Percentiles rank a stretch among this genome's conserved stretches.
Conservation (phyloP, 148 eudicot genomes). For the Linanthus parryae region DNA sequence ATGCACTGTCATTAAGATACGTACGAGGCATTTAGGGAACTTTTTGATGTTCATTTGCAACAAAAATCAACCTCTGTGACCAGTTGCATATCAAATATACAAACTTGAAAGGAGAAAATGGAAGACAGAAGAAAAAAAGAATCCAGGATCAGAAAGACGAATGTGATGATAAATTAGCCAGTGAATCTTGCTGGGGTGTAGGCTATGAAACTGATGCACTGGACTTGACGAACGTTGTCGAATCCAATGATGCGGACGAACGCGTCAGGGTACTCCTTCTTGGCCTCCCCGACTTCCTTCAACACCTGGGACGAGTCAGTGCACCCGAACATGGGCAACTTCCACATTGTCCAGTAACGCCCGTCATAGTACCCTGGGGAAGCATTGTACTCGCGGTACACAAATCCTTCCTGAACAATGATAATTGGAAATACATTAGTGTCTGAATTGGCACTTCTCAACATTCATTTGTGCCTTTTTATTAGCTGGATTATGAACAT, state of each 20-base stretch:
- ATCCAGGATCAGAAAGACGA: too few species aligned
- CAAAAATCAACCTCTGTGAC: too few species aligned
- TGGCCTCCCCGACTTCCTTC: conserved; percentile 40
- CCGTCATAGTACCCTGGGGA: conserved; percentile 91
- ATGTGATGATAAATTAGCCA: too few species aligned
- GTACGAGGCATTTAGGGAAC: too few species aligned
- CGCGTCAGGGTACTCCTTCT: conserved; percentile 42
- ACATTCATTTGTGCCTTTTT: too few species aligned
- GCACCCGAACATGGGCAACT: conserved; percentile 79
- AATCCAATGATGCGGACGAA: conserved; percentile 61
- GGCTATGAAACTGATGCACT: conserved; percentile 66
- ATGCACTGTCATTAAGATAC: too few species aligned
- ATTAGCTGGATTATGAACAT: too few species aligned
- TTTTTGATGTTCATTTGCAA: too few species aligned
- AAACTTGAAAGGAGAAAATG: too few species aligned
- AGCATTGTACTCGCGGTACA: conserved; percentile 45
- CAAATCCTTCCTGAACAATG: conserved; percentile 29
- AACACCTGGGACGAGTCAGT: conserved; percentile 47
- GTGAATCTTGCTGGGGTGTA: conserved; percentile 31
- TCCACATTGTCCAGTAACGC: conserved; percentile 93
- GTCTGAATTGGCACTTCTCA: too few species aligned
- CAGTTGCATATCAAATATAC: too few species aligned
- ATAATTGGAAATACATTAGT: background rate
- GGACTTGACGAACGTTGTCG: conserved; percentile 65
- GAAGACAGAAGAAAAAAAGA: too few species aligned